These are phyloP conservation scores for Ceratocystis lukuohia DNA, from an alignment of 2,329 filamentous ascomycete species.

Conservation along the genomic window DNA sequence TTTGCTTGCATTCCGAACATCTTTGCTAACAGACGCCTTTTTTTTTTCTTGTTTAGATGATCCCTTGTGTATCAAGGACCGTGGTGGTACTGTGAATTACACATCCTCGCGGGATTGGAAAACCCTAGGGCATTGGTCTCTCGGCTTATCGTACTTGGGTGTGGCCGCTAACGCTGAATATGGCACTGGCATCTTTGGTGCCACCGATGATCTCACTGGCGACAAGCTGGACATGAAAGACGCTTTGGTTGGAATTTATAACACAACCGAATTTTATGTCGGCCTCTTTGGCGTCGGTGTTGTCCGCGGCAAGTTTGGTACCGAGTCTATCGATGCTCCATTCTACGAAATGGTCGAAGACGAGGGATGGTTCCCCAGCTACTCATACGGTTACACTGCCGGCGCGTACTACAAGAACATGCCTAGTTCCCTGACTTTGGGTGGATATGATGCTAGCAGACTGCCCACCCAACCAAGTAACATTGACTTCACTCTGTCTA, in stretches of 20 bases:
- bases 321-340: slow-evolving; percentile 36
- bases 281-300: slow-evolving; percentile 46
- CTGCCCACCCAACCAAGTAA: slow-evolving; percentile 42
- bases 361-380: slow-evolving; percentile 50
- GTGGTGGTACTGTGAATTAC: slow-evolving; percentile 47
- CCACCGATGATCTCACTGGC: slow-evolving; percentile 30
- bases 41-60: slow-evolving; percentile 27
- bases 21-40: background rate
- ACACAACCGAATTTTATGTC: slow-evolving; percentile 41
- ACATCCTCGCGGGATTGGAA: slow-evolving; percentile 44
- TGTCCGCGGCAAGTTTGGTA: slow-evolving; percentile 39
- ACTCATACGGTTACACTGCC: slow-evolving; percentile 64
- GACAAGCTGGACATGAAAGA: slow-evolving; percentile 32
- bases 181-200: slow-evolving; percentile 39
- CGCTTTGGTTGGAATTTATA: slow-evolving; percentile 39
- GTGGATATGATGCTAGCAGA: slow-evolving; percentile 51
- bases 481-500: slow-evolving; percentile 43
- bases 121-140: slow-evolving; percentile 44
- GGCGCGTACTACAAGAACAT: slow-evolving; percentile 49
- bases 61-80: slow-evolving; percentile 38
- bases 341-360: slow-evolving; percentile 45
- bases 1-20: background rate
- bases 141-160: slow-evolving; percentile 47
- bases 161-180: slow-evolving; percentile 50
- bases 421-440: slow-evolving; percentile 49